phyloP scores from a whole-genome alignment of 108 stramenopile species.

The Fragilaria radians region DNA sequence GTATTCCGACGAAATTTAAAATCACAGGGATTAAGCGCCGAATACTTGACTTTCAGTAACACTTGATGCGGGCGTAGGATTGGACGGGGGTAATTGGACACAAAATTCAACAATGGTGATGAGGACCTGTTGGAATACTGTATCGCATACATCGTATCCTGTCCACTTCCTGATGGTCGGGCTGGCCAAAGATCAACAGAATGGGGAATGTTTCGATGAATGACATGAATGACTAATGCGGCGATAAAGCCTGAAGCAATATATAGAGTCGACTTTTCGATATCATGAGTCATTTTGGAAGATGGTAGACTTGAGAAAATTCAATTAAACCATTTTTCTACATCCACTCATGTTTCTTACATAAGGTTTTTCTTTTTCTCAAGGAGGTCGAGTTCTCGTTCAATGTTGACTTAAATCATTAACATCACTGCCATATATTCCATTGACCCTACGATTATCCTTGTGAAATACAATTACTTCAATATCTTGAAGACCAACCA shows the following conservation, averaged over 20 bases:
- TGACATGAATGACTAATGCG: neutral
- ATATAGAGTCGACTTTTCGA: neutral
- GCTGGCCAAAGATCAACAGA: neutral
- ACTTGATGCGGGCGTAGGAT: conserved; percentile 11
- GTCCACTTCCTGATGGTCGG: neutral
- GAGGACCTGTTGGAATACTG: neutral
- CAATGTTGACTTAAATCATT: too few species aligned
- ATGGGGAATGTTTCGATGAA: neutral
- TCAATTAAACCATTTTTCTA: too few species aligned
- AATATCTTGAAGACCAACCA: too few species aligned
- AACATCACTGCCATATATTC: too few species aligned
- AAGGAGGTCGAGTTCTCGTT: too few species aligned
- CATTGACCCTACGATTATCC: too few species aligned
- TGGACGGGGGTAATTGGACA: conserved; percentile 10
- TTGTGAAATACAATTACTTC: too few species aligned
- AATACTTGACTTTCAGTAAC: conserved; percentile 21
- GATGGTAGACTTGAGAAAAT: too few species aligned
- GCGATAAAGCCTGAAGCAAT: neutral
- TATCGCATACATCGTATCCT: neutral
- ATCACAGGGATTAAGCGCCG: conserved; percentile 28
- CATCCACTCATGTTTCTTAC: too few species aligned
- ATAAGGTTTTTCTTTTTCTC: too few species aligned
- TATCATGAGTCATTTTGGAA: too few species aligned
- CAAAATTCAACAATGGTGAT: conserved; percentile 6
- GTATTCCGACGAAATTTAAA: conserved; percentile 23